These are phyloP conservation scores for Rutstroemia sydowiana DNA, from an alignment of 2,329 filamentous ascomycete genomes.

Conservation along the genomic window DNA sequence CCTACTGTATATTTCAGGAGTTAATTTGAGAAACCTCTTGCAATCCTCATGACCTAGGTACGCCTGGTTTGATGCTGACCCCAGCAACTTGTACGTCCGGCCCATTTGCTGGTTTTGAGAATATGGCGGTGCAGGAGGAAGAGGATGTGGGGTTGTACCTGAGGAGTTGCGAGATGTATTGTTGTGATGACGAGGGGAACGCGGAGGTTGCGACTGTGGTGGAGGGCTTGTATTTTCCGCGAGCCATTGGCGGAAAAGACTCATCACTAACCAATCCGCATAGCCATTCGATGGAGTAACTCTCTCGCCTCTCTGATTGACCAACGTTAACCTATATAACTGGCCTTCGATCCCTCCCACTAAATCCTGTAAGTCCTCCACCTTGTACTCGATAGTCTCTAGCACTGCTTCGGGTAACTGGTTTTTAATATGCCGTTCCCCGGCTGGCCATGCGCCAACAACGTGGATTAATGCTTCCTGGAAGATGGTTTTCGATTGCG, in stretches of 20 bases:
- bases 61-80: conserved; percentile 45
- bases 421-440: conserved; percentile 65
- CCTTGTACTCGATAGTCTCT: conserved; percentile 90
- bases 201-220: conserved; percentile 28
- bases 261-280: conserved; percentile 83
- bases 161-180: conserved; percentile 41
- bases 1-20: conserved; percentile 72
- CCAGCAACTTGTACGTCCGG: conserved; percentile 70
- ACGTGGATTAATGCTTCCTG: conserved; percentile 87
- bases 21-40: conserved; percentile 81
- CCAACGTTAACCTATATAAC: conserved; percentile 70
- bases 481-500: conserved; percentile 75
- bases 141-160: conserved; percentile 3
- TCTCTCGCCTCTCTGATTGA: conserved; percentile 71
- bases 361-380: conserved; percentile 80
- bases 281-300: conserved; percentile 74
- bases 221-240: conserved; percentile 80
- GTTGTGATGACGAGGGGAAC: conserved; percentile 29
- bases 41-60: conserved; percentile 83
- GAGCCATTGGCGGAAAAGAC: conserved; percentile 85
- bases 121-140: not conserved
- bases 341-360: conserved; percentile 73
- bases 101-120: conserved; percentile 41
- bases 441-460: conserved; percentile 86
- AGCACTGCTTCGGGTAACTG: conserved; percentile 69